phyloP scores from a whole-genome alignment of 805 yeast genomes.

The Cyberlindnera bimundalis region DNA sequence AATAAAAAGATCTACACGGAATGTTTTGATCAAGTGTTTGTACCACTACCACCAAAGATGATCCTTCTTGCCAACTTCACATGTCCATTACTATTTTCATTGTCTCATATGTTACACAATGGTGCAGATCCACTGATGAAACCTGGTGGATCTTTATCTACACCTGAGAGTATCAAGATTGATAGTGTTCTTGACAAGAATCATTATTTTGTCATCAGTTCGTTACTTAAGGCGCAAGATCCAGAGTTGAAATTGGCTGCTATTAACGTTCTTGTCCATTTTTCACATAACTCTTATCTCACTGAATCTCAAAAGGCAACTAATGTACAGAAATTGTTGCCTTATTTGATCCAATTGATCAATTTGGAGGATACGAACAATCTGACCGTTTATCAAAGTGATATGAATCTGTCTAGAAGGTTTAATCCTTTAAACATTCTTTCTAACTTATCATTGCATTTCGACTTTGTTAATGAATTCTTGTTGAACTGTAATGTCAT shows the following conservation, averaged over 20 bases:
- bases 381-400: conserved; percentile 19
- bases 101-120: conserved; percentile 20
- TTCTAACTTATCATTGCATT: conserved; percentile 34
- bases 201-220: conserved; percentile 21
- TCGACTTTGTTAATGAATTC: conserved; percentile 31
- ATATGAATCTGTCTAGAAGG: conserved; percentile 18
- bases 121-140: conserved; percentile 10
- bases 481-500: conserved; percentile 34
- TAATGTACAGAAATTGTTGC: conserved; percentile 22
- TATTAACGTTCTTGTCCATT: conserved; percentile 19
- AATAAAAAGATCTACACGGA: conserved; percentile 7
- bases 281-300: conserved; percentile 19
- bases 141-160: not conserved
- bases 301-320: conserved; percentile 7
- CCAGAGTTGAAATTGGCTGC: conserved; percentile 24
- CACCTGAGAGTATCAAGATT: conserved; percentile 11
- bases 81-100: conserved; percentile 22
- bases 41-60: conserved; percentile 23
- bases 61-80: conserved; percentile 15
- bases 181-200: conserved; percentile 16
- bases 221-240: conserved; percentile 21
- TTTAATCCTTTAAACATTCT: conserved; percentile 33
- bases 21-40: conserved; percentile 15
- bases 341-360: conserved; percentile 24
- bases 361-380: conserved; percentile 15